These are phyloP conservation scores for Penicillium simplicissimum DNA, from an alignment of 495 filamentous ascomycete species.

Conservation along the genomic window DNA sequence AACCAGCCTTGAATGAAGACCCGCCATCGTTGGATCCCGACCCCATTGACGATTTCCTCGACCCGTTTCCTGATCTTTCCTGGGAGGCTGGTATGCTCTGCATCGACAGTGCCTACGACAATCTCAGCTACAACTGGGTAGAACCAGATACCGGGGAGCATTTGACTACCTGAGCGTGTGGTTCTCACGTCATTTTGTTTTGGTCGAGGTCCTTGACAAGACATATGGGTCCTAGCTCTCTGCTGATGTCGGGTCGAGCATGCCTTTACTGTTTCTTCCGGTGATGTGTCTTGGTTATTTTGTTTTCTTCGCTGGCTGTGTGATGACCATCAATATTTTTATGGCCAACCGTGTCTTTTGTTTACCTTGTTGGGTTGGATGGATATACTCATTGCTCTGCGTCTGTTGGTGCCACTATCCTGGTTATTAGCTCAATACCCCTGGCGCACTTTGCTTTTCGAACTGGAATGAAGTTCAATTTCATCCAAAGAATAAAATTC, in stretches of 20 bases:
- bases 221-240: neutral
- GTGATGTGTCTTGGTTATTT: neutral
- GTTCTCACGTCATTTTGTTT: neutral
- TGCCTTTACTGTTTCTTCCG: neutral
- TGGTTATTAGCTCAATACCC: conserved; percentile 4
- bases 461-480: neutral
- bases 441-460: neutral
- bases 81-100: neutral
- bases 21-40: neutral
- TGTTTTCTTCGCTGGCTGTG: neutral
- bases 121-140: neutral
- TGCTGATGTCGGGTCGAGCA: neutral
- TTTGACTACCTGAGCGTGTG: neutral
- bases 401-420: neutral
- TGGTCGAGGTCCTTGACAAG: neutral
- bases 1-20: neutral
- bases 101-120: neutral
- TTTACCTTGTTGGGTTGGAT: neutral
- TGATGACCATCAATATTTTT: neutral
- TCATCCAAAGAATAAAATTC: no score
- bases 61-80: neutral
- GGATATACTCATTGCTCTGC: neutral
- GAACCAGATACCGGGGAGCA: neutral
- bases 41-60: neutral
- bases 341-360: neutral